These are phyloP conservation scores for Cyclotella distinguenda DNA, from an alignment of 108 stramenopile species.

Conservation along the genomic window DNA sequence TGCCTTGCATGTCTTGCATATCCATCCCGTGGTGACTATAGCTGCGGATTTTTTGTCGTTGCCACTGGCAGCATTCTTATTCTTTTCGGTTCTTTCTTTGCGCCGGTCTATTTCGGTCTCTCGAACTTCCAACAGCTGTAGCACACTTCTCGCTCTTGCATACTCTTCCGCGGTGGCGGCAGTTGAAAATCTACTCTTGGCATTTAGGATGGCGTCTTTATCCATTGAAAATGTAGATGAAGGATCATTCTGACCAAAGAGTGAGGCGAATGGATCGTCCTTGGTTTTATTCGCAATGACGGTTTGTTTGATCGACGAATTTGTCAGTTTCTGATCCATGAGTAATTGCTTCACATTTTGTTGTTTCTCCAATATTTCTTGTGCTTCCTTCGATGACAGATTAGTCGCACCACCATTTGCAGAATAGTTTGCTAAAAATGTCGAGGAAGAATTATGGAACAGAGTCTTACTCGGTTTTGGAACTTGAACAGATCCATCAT, in stretches of 20 bases:
- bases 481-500: slow-evolving; percentile 68
- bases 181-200: slow-evolving; percentile 71
- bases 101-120: slow-evolving; percentile 34
- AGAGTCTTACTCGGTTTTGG: slow-evolving; percentile 62
- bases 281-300: too few species aligned
- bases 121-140: slow-evolving; percentile 66
- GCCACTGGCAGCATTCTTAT: background rate
- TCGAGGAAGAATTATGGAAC: background rate
- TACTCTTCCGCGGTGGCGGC: slow-evolving; percentile 76
- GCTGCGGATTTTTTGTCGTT: slow-evolving; percentile 9
- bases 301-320: too few species aligned
- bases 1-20: slow-evolving; percentile 55
- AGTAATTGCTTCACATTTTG: slow-evolving; percentile 23
- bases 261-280: slow-evolving; percentile 29
- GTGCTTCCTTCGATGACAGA: background rate
- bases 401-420: background rate
- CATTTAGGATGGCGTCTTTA: slow-evolving; percentile 37
- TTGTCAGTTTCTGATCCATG: background rate
- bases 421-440: background rate
- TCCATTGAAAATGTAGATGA: background rate
- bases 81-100: slow-evolving; percentile 26
- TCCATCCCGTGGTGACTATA: slow-evolving; percentile 52
- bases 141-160: slow-evolving; percentile 49
- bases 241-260: slow-evolving; percentile 3
- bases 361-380: slow-evolving; percentile 46